Evolutionary conservation across 371 early-diverging fungal species (phyloP), one percentile per base, ranked within the genome.

Genomic region (Chytridium lagenaria): DNA sequence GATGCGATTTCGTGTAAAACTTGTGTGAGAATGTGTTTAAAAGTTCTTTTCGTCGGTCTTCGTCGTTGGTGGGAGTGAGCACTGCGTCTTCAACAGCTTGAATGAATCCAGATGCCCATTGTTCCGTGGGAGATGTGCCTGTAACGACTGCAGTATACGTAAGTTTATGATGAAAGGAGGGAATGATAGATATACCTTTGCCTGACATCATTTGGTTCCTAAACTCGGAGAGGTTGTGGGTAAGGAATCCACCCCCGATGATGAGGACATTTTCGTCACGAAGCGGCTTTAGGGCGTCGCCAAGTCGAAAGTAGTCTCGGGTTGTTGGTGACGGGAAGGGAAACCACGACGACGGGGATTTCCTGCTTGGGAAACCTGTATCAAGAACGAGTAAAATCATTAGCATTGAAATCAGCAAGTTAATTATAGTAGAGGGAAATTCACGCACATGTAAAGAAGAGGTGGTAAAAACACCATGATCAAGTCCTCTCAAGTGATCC

Each of bases 401-500:
- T 44, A 7, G 44, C 7, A 44, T 12, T 44, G 44, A 44, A 44
- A 12, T 44, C 44, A 44, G 12, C 19, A 55, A 55, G 26, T 19
- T 7, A 30, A 55, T 15, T 19, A 30, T 16, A 30, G 23, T 55
- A 55, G 10, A 55, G 26, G 57, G 10, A 12, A 44, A 7, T 7
- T 44, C 19, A 50, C 74, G 30, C 57, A 73, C 71, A 76, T 38
- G 59, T 72, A 72, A 22, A 76, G 73, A 12, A 84, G 39, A 28
- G 85, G 85, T 7, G 7, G 85, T 81, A 67, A 85, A 83, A 2
- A 80, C 82, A 30, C 83, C 85, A 72, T 85, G 83, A 73, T 85
- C 83, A 71, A 78, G 72, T n/a, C 85, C 85, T 36, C 85, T 71
- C 44, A 68, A 61, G 22, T 34, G 26, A 66, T 84, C 84, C 0